Evolutionary conservation across 805 yeast genomes (phyloP).

Genomic region (Komagataella phaffii): DNA sequence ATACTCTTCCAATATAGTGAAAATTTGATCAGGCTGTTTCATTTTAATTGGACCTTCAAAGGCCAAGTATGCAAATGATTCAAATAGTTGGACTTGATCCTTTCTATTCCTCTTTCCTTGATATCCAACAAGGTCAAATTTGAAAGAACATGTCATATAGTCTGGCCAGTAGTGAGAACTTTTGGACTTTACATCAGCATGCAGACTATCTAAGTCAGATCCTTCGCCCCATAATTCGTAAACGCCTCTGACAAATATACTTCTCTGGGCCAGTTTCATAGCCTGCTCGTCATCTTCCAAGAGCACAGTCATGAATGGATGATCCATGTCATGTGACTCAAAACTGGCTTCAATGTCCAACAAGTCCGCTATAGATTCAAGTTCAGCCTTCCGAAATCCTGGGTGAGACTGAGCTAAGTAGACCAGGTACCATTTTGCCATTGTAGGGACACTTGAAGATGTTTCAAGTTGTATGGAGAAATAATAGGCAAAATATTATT

Average conservation of each 20-base stretch:
- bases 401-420: conserved; percentile 78
- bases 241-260: conserved; percentile 60
- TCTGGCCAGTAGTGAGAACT: conserved; percentile 14
- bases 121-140: conserved; percentile 70
- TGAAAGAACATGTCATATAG: conserved; percentile 43
- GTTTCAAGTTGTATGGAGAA: neutral
- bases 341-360: conserved; percentile 45
- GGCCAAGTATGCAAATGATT: conserved; percentile 54
- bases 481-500: neutral
- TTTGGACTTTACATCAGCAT: conserved; percentile 26
- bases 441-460: neutral
- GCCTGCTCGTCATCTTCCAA: conserved; percentile 63
- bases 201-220: conserved; percentile 37
- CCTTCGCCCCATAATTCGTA: conserved; percentile 85
- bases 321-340: conserved; percentile 36
- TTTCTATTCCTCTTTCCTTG: conserved; percentile 47
- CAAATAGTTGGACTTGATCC: conserved; percentile 49
- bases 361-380: conserved; percentile 70
- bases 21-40: conserved; percentile 62
- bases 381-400: conserved; percentile 67
- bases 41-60: conserved; percentile 69
- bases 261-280: conserved; percentile 41
- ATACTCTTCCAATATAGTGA: conserved; percentile 59
- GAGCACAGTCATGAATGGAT: conserved; percentile 63
- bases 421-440: conserved; percentile 53